Conservation (phyloP, 2,329 filamentous ascomycete species). For the Penicillium sp. region DNA sequence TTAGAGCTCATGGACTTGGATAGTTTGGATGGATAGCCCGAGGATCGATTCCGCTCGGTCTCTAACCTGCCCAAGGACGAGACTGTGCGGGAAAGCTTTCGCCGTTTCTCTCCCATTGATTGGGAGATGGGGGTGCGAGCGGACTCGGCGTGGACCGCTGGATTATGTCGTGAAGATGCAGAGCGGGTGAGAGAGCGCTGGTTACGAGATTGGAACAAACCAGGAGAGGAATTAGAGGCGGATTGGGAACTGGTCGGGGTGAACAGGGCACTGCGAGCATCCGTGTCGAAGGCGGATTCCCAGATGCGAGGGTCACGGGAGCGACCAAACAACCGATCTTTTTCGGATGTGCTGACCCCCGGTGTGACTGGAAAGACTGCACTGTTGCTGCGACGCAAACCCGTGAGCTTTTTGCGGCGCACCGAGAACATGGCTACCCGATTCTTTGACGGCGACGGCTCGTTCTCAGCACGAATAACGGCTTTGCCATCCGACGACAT, state of each 20-base stretch:
- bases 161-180: constrained; percentile 51
- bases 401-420: constrained; percentile 47
- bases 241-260: constrained; percentile 75
- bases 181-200: constrained; percentile 47
- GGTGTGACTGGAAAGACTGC: constrained; percentile 56
- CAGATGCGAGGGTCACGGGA: constrained; percentile 84
- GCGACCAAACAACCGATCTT: constrained; percentile 57
- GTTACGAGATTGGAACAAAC: constrained; percentile 67
- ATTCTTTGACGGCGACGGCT: constrained; percentile 60
- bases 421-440: constrained; percentile 46
- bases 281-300: constrained; percentile 84
- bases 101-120: constrained; percentile 49
- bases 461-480: constrained; percentile 66
- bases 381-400: constrained; percentile 65
- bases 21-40: constrained; percentile 26
- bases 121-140: constrained; percentile 48
- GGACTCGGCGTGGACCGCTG: constrained; percentile 38
- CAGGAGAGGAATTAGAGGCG: constrained; percentile 61
- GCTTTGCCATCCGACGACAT: constrained; percentile 86
- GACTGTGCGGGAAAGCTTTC: constrained; percentile 54
- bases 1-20: constrained; percentile 24
- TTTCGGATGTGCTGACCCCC: constrained; percentile 48
- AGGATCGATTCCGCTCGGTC: constrained; percentile 38
- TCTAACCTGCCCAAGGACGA: constrained; percentile 61
- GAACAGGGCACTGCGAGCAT: constrained; percentile 70